Conservation (phyloP, 306 rosid species). For the Parietaria judaica region DNA sequence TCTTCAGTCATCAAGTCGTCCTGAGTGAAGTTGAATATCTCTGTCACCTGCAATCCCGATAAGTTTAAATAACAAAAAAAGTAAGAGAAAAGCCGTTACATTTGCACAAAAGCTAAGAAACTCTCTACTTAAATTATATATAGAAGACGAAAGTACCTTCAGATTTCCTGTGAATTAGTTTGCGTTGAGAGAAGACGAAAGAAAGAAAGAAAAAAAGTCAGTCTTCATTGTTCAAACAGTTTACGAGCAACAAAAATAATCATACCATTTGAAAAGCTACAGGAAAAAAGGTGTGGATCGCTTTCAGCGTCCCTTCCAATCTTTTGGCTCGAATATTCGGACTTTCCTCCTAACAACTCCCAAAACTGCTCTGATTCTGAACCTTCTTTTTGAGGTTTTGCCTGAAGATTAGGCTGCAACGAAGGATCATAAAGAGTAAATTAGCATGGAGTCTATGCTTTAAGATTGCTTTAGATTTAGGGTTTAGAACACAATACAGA, state of each 20-base stretch:
- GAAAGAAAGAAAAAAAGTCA: constrained; percentile 20
- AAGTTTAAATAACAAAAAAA: constrained; percentile 22
- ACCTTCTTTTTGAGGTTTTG: constrained; percentile 80
- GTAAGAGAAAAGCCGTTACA: constrained; percentile 11
- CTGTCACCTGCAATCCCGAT: constrained; percentile 55
- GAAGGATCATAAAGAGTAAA: constrained; percentile 30
- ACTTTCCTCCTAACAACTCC: constrained; percentile 78
- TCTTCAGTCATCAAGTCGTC: constrained; percentile 99
- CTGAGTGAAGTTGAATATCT: constrained; percentile 87
- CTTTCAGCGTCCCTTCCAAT: constrained; percentile 54
- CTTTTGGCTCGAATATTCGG: constrained; percentile 78
- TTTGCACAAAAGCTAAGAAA: constrained; percentile 11
- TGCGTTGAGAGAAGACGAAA: constrained; percentile 23
- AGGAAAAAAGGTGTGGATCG: constrained; percentile 80
- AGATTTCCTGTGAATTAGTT: constrained; percentile 49
- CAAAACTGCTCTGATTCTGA: constrained; percentile 86
- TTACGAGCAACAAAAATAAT: constrained; percentile 15
- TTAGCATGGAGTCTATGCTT: constrained; percentile 17
- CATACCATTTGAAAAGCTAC: constrained; percentile 59
- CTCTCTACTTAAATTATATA: constrained; percentile 14
- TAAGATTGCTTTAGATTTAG: neutral
- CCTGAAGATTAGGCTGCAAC: constrained; percentile 79
- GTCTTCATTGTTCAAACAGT: constrained; percentile 19
- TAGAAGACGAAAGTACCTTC: constrained; percentile 43
- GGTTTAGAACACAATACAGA: neutral